These are phyloP conservation scores for Naganishia cerealis DNA, from an alignment of 1,284 basidiomycete species.

Conservation along the genomic window DNA sequence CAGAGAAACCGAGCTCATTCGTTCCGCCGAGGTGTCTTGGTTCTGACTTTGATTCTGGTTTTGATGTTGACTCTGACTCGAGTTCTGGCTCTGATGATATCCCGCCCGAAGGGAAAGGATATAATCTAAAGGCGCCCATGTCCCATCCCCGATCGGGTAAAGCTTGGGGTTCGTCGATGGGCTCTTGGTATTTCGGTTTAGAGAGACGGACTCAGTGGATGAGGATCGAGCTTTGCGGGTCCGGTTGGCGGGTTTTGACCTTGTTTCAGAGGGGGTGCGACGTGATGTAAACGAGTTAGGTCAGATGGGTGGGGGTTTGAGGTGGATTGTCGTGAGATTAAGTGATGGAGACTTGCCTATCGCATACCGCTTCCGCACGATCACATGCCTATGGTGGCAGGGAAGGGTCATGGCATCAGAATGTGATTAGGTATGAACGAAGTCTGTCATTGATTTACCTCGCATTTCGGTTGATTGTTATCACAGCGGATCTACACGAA, in stretches of 20 bases:
- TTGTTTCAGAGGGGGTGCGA: background rate
- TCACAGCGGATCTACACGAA: constrained; percentile 12
- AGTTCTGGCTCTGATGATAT: background rate
- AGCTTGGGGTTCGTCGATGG: constrained; percentile 5
- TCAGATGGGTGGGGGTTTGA: background rate
- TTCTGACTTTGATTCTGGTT: background rate
- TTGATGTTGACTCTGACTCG: background rate
- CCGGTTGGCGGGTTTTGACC: constrained; percentile 7
- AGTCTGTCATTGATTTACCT: background rate
- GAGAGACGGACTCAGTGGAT: background rate
- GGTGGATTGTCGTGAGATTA: background rate
- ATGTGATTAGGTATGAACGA: background rate
- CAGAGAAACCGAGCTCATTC: background rate
- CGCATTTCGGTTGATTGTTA: constrained; percentile 9
- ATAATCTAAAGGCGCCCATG: constrained; percentile 12
- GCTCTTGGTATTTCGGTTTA: constrained; percentile 4
- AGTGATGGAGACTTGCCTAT: background rate
- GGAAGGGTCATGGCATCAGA: background rate
- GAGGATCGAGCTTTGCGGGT: background rate
- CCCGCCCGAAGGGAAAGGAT: constrained; percentile 3
- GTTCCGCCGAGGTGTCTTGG: constrained; percentile 13
- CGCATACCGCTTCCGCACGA: constrained; percentile 9
- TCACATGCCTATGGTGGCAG: constrained; percentile 1
- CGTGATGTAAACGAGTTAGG: background rate
- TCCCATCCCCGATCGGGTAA: constrained; percentile 10